A percentile compares a stretch with the other conserved stretches of the same genome.
These are phyloP conservation scores for Coemansia sp. DNA, from an alignment of 192 early-diverging fungal species.

Conservation along the genomic window DNA sequence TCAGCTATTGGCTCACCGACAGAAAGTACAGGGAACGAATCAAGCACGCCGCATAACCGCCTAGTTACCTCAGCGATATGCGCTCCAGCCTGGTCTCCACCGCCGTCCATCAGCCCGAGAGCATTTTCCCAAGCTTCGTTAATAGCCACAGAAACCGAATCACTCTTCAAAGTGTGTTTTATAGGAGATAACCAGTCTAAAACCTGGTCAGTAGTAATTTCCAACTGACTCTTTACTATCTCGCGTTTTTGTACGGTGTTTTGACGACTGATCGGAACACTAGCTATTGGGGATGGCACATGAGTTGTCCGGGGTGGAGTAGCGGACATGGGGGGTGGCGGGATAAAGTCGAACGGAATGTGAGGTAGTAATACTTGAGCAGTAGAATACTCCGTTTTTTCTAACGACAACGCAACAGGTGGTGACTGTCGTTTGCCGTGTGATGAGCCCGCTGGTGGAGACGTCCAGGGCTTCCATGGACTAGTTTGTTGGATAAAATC, in stretches of 20 bases:
- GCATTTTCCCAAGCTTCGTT: slow-evolving; percentile 35
- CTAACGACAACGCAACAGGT: background rate
- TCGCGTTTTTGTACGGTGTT: background rate
- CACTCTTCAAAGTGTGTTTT: background rate
- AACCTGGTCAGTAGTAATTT: slow-evolving; percentile 23
- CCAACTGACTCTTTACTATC: background rate
- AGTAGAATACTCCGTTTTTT: background rate
- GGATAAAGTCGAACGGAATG: slow-evolving; percentile 5
- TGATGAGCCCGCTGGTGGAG: background rate
- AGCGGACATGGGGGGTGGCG: background rate
- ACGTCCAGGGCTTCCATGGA: background rate
- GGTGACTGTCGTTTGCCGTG: background rate
- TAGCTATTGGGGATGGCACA: background rate
- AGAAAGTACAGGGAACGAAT: background rate
- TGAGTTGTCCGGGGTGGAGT: background rate
- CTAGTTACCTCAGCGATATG: slow-evolving; percentile 46
- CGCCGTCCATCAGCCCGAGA: slow-evolving; percentile 41
- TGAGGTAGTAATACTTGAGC: background rate
- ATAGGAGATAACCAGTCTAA: slow-evolving; percentile 22
- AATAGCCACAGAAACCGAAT: background rate
- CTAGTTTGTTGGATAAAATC: slow-evolving; percentile 25
- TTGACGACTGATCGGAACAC: background rate
- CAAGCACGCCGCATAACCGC: slow-evolving; percentile 28
- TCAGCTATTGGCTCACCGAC: background rate
- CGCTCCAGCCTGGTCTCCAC: background rate